These are phyloP conservation scores for Ophiocordyceps polyrhachis-furcata DNA, from an alignment of 2,329 filamentous ascomycete genomes.

Conservation along the genomic window DNA sequence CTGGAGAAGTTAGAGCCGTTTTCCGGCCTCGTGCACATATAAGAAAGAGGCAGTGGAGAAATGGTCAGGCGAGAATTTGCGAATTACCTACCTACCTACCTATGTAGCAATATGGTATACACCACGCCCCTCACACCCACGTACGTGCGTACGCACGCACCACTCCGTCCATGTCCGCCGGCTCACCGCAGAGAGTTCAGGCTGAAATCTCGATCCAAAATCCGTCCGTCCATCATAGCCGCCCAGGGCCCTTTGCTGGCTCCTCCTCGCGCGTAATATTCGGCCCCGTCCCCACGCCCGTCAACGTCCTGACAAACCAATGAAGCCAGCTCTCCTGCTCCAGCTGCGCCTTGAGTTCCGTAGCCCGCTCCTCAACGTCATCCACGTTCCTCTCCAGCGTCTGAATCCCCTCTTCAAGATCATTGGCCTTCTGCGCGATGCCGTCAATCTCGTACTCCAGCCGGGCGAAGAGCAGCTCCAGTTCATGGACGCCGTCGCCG, in stretches of 20 bases:
- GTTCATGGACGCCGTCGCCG: constrained; percentile 53
- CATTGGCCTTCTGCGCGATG: constrained; percentile 61
- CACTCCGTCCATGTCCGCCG: too few relatives aligned
- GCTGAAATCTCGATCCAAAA: background rate
- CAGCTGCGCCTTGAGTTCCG: constrained; percentile 42
- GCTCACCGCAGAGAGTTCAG: too few relatives aligned
- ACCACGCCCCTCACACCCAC: too few relatives aligned
- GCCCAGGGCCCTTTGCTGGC: background rate
- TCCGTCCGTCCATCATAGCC: background rate
- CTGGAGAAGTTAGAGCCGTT: too few relatives aligned
- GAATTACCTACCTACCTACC: too few relatives aligned
- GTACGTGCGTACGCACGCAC: too few relatives aligned
- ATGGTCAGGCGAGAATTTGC: too few relatives aligned
- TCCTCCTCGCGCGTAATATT: constrained; percentile 24
- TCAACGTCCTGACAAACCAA: constrained; percentile 44
- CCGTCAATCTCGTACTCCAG: constrained; percentile 82
- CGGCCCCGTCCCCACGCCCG: constrained; percentile 40
- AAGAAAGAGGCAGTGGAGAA: too few relatives aligned
- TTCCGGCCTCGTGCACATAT: too few relatives aligned
- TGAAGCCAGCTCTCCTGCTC: constrained; percentile 45
- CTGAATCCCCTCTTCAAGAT: constrained; percentile 65
- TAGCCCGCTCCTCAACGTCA: constrained; percentile 47
- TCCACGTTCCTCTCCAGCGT: constrained; percentile 66
- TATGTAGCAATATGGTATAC: too few relatives aligned
- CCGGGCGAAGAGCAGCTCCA: constrained; percentile 66